Conservation (phyloP, 345 rosid genomes). For the Eucalyptus curtisii region DNA sequence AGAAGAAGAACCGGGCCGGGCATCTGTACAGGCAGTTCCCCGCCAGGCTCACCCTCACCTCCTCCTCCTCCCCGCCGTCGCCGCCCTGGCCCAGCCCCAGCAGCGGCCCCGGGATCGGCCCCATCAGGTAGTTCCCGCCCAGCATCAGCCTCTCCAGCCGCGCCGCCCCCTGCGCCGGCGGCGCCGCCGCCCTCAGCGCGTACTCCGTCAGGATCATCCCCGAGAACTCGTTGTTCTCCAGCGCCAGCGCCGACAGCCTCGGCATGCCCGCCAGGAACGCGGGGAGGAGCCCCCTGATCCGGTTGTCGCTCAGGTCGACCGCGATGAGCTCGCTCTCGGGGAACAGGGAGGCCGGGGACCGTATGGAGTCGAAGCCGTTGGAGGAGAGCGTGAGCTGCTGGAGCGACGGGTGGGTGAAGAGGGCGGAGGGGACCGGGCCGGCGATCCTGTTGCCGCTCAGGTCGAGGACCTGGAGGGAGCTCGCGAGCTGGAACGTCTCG, state of each 20-base stretch:
- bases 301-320: conserved; percentile 25
- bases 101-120: conserved; percentile 57
- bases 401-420: conserved; percentile 57
- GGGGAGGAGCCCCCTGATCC: conserved; percentile 17
- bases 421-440: conserved; percentile 31
- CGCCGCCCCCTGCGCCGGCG: conserved; percentile 29
- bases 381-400: conserved; percentile 74
- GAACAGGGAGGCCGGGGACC: conserved; percentile 19
- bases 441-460: conserved; percentile 55
- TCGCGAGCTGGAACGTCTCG: conserved; percentile 9
- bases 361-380: conserved; percentile 50
- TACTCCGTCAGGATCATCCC: conserved; percentile 30
- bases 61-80: conserved; percentile 10
- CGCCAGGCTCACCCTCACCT: conserved; percentile 41
- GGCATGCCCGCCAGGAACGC: conserved; percentile 22
- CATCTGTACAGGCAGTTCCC: conserved; percentile 73
- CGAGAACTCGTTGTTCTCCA: conserved; percentile 23
- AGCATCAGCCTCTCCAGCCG: conserved; percentile 61
- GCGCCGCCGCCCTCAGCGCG: conserved; percentile 17
- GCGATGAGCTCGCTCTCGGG: conserved; percentile 41
- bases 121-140: conserved; percentile 78
- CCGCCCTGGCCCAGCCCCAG: conserved; percentile 45
- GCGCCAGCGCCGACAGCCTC: conserved; percentile 24
- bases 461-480: conserved; percentile 52
- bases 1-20: conserved; percentile 57